Evolutionary conservation across 2,329 filamentous ascomycete genomes (phyloP), one percentile per base, ranked within the genome.

Genomic region (Fusarium pseudoanthophilum): DNA sequence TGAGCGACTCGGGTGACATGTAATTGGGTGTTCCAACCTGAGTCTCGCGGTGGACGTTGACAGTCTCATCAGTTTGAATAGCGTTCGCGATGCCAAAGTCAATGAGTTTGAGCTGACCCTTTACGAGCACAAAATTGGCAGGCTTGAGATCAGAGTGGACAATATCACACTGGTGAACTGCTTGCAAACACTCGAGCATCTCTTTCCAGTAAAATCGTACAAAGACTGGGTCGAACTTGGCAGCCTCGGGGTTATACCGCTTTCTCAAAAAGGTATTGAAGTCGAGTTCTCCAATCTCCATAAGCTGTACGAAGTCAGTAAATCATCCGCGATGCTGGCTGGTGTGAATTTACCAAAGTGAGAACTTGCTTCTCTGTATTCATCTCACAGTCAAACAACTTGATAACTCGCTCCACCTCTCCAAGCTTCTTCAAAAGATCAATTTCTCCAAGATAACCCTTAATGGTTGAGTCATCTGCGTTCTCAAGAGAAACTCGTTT

Each of bases 141-240:
- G 96, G 96, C 82, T 99, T 99, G 42, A 99, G 87, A 80, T 99
- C 96, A 0, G 95, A 97, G 83, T 99, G 96, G 7, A 99, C 96
- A 72, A 99, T 95, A 79, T 98, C 95, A 80, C 92, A 88, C 18
- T 92, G 89, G 80, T 99, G 96, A 2, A 99, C 95, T 2, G 95
- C 90, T 75, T 93, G 90, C 11, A 99, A 90, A 80, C 96, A 98
- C 81, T 97, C 95, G 24, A 99, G 91, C 96, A 99, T 99, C 83
- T 99, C 96, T 82, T 97, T 96, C 96, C 96, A 99, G 86, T 97
- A 97, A 83, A 93, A 97, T n/a, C 96, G 92, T 18, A 96, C 94
- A 81, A 98, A 98, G 60, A 92, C 93, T 4, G 94, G 88, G 79
- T 99, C 96, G 69, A 99, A 92, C 67, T 88, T 89, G 43, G 93